phyloP scores from a whole-genome alignment of 2,329 filamentous ascomycete species.

The Botrytis hyacinthi region DNA sequence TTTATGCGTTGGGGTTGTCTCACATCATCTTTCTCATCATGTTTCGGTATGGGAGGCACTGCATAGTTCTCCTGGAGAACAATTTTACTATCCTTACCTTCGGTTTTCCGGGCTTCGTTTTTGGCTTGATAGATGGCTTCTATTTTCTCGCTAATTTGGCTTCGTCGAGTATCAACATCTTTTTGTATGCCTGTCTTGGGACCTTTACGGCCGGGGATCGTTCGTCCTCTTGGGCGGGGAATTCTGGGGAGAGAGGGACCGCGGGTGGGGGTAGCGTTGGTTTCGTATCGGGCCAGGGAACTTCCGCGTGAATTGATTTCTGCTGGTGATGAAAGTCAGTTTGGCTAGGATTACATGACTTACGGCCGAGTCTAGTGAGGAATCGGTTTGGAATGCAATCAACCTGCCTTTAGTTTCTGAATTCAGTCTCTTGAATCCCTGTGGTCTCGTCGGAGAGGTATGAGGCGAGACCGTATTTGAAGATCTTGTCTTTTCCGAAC shows the following conservation, averaged over 20 bases:
- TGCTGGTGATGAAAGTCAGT: not conserved
- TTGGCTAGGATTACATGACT: too few relatives aligned
- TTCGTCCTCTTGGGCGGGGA: conserved; percentile 6
- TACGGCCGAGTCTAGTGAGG: too few relatives aligned
- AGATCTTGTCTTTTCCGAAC: not conserved
- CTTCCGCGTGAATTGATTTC: not conserved
- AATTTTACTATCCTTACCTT: not conserved
- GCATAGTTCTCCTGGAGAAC: not conserved
- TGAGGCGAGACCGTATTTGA: conserved; percentile 13
- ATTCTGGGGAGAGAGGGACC: not conserved
- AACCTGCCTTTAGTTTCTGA: conserved; percentile 6
- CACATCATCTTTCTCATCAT: not conserved
- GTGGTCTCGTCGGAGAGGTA: conserved; percentile 10
- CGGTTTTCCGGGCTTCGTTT: conserved; percentile 24
- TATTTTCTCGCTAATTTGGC: conserved; percentile 30
- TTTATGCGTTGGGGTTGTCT: conserved; percentile 1
- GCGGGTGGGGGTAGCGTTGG: conserved; percentile 12
- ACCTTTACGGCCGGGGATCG: not conserved
- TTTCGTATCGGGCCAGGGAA: conserved; percentile 16
- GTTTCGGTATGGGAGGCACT: not conserved
- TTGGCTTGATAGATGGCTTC: conserved; percentile 31
- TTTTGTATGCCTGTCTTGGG: not conserved
- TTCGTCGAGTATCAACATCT: conserved; percentile 1
- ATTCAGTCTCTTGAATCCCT: not conserved
- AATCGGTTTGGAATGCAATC: not conserved